Base-by-base conservation (phyloP, 1,284 basidiomycete species). In the Papiliotrema nemorosa region DNA sequence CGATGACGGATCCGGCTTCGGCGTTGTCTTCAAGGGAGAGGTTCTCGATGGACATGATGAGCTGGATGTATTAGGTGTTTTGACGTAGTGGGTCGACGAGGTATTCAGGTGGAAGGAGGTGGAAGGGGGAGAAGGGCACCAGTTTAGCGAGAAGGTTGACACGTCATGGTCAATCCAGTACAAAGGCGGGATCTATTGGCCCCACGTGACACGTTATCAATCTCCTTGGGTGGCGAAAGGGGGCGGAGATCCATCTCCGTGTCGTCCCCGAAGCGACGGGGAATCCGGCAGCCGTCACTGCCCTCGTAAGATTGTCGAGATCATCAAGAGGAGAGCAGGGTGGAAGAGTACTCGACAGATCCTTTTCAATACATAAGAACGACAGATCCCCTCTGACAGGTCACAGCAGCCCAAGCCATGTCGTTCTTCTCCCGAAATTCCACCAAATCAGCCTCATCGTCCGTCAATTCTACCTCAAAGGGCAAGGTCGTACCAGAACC, bases 1-100 rank as follows among this genome's bases (percentile, higher is more conserved):
- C 93, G 66, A 94, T 89, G 47, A 87, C 86, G 57, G 83, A 82
- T 42, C 87, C 87, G 48, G 63, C 58, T 53, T 80, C 78, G 54
- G 45, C 16, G 42, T 80, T 79, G 50, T 79, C 80, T 63, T 79
- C 77, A 53, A 79, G 80, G 58, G 80, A 78, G 63, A 83, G 80
- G 53, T 81, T 81, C 55, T 72, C 69, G 60, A 65, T 85, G 77
- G 60, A 83, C 82, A 68, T 82, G 77, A 56, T 81, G 79, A 58
- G 51, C 64, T 82, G 72, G 65, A 76, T 74, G 62, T 75, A 38
- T 38, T 31, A 20, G 33, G 27, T 21, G 27, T 26, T 44, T 27
- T 24, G 37, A 18, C 25, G 33, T 16, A 37, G 26, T 12, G 24
- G 31, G 37, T 42, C 21, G 34, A 26, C 20, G 24, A n/a, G 29